Percentiles rank a stretch among this genome's conserved stretches.
phyloP scores from a whole-genome alignment of 306 rosid species.

The Vigna radiata region DNA sequence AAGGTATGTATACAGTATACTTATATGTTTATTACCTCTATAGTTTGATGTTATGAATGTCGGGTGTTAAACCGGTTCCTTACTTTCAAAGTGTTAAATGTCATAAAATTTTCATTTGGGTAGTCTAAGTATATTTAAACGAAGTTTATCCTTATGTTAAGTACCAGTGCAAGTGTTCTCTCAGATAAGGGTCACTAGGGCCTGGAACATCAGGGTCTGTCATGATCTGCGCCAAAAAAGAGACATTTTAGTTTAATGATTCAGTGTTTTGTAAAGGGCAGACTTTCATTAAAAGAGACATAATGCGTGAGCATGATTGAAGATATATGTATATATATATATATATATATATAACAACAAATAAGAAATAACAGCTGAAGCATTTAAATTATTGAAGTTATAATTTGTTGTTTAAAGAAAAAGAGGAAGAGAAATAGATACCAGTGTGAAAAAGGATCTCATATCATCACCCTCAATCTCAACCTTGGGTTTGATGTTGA shows the following conservation, averaged over 20 bases:
- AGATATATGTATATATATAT: too few relatives aligned
- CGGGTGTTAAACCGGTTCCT: neutral
- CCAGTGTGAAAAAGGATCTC: slow-evolving; percentile 95
- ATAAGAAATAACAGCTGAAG: neutral
- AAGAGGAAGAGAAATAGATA: neutral
- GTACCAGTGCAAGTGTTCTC: slow-evolving; percentile 94
- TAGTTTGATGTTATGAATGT: neutral
- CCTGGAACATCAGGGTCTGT: slow-evolving; percentile 99
- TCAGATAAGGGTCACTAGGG: slow-evolving; percentile 94
- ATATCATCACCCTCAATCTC: slow-evolving; percentile 82
- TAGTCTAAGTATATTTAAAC: neutral
- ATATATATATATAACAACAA: slow-evolving; percentile 13
- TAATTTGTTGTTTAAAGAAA: neutral
- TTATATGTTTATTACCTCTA: neutral
- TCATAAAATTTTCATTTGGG: neutral
- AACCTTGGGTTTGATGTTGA: slow-evolving; percentile 79
- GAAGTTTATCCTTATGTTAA: neutral
- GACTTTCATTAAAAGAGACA: slow-evolving; percentile 20
- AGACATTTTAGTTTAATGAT: slow-evolving; percentile 30
- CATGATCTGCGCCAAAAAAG: slow-evolving; percentile 62
- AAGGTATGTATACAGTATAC: neutral
- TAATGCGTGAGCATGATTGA: neutral
- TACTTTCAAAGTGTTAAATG: neutral
- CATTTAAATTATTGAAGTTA: neutral
- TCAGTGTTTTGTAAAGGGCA: neutral